Base-by-base conservation (phyloP, 192 early-diverging fungal genomes). In the Coemansia pectinata region DNA sequence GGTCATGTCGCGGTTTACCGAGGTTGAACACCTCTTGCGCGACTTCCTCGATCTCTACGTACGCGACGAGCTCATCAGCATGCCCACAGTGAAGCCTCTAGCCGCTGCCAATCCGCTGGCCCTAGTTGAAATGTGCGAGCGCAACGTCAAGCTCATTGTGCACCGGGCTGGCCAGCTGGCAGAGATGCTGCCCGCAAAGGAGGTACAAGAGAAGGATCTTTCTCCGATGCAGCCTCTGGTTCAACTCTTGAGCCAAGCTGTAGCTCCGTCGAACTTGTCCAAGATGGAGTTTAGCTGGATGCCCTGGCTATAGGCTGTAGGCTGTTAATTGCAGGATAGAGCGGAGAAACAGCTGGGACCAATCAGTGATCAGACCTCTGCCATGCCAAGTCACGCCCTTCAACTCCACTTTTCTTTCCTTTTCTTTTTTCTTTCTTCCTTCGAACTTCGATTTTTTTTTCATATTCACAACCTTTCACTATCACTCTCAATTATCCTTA, bases 231-330 rank as follows among this genome's bases (percentile, higher is more conserved):
- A 95, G 86, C 93, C 94, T 19, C 82, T 98, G 48, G 84, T 98
- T 58, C 96, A 97, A 60, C 78, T 99, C 65, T 92, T 99, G 65
- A 90, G 89, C 38, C 88, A 92, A 50, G 96, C 97, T 1, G 91
- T 87, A 21, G 96, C 96, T 66, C 95, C 97, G 4, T 87, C 92
- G 45, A 98, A 97, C 74, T 85, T 98, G 76, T 90, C 95, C 4
- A 89, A 93, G 66, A 98, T 98, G 97, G 97, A 98, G 72, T 90
- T 93, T 61, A 86, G 87, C 21, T 99, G 94, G 91, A 86, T 97
- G 90, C 92, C 91, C 6, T 95, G 91, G 91, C 74, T 94, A 27
- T 95, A 88, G 27, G 91, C 74, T 93, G 31, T 95, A 88, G 33
- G n/a, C 2, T 4, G 40, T 42, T 57, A 45, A 45, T 33, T 66